These are phyloP conservation scores for Scleromitrula shiraiana DNA, from an alignment of 2,329 filamentous ascomycete species.

Conservation along the genomic window DNA sequence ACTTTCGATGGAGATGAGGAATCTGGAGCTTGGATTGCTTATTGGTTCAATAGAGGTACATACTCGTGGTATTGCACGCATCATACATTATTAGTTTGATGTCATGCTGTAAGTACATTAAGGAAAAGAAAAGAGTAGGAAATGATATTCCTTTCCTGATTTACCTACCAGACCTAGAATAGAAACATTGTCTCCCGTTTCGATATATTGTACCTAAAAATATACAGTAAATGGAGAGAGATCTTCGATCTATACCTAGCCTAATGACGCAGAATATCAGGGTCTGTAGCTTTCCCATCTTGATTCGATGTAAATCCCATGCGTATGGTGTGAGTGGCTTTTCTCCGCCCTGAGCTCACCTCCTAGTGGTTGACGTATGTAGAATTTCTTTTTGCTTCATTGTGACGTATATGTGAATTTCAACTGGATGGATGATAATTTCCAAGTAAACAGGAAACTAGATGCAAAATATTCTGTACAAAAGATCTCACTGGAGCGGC, in stretches of 20 bases:
- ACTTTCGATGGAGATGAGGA: not conserved
- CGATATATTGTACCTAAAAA: too few relatives aligned
- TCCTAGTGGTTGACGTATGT: conserved; percentile 6
- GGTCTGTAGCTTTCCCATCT: conserved; percentile 2
- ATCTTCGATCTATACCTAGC: too few relatives aligned
- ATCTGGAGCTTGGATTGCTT: not conserved
- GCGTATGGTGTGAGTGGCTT: not conserved
- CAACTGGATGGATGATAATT: too few relatives aligned
- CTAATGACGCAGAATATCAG: conserved; percentile 4
- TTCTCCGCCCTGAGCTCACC: not conserved
- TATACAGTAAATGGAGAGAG: too few relatives aligned
- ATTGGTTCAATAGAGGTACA: not conserved
- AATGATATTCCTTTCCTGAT: too few relatives aligned
- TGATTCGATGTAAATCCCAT: not conserved
- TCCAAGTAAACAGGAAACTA: conserved; percentile 10
- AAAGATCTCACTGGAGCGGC: conserved; percentile 7
- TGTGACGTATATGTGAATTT: conserved; percentile 9
- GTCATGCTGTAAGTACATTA: not conserved
- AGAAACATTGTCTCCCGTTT: not conserved
- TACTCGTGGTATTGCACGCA: not conserved
- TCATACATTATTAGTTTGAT: conserved; percentile 3
- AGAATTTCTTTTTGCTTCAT: conserved; percentile 1
- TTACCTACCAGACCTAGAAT: not conserved
- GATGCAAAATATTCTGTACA: conserved; percentile 4
- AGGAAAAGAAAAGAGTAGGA: too few relatives aligned